phyloP scores from a whole-genome alignment of 2,329 filamentous ascomycete species.

The Tolypocladium guangdongense region DNA sequence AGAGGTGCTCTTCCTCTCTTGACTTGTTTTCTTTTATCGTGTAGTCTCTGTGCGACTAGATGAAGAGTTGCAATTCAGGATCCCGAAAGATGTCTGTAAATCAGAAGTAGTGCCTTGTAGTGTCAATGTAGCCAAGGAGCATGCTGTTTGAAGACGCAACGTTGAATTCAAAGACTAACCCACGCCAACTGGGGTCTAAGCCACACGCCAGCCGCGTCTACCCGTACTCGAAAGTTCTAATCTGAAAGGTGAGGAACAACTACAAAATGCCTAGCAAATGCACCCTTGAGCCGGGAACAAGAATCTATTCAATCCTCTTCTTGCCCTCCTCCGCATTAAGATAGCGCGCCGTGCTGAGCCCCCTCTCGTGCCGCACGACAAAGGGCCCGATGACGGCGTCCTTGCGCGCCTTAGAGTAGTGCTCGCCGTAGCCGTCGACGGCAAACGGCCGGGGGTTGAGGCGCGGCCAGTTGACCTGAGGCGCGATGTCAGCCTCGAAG shows the following conservation, averaged over 20 bases:
- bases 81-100: background rate
- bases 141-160: background rate
- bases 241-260: background rate
- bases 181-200: no score
- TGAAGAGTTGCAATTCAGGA: background rate
- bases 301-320: constrained; percentile 81
- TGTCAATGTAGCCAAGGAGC: background rate
- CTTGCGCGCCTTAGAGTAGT: constrained; percentile 70
- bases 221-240: background rate
- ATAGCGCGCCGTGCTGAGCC: constrained; percentile 71
- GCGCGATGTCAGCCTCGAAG: background rate
- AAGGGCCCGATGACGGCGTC: constrained; percentile 72
- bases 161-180: background rate
- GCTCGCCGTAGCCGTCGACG: constrained; percentile 79
- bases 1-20: background rate
- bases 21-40: no score
- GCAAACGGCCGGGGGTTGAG: constrained; percentile 82
- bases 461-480: constrained; percentile 94
- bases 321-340: constrained; percentile 91
- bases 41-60: no score
- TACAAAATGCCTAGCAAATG: background rate
- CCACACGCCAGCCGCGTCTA: background rate
- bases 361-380: constrained; percentile 60
- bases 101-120: background rate
- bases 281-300: background rate